Base-by-base conservation (phyloP, 768 basidiomycete species). In the Hericium coralloides region DNA sequence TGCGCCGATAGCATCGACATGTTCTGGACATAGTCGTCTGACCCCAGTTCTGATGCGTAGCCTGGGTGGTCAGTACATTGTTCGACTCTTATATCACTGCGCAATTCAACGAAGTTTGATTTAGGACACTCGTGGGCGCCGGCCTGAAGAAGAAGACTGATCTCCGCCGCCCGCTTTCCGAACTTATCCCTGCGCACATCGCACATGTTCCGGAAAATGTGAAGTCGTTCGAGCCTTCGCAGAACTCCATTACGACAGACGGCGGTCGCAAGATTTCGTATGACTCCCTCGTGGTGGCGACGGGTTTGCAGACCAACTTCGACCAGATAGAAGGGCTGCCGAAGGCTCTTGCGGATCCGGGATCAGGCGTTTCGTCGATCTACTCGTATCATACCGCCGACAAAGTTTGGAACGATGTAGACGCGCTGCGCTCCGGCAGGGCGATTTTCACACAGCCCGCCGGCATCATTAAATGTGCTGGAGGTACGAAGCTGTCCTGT, bases 401-500 rank as follows among this genome's bases (percentile, higher is more conserved):
- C 72, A 94, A 92, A 71, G 82, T 83, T 15, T 95, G 91, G 92
- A 71, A 76, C 43, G 85, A 93, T 63, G 85, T 98, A 48, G 82
- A 92, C 58, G 76, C 77, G 12, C 78, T 93, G 56, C 80, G 86
- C 38, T 73, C 77, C 2, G 94, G 95, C 12, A 82, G 85, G 54
- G 94, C 94, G 4, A 79, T 98, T 63, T 99, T 98, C 74, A 98
- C 95, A 0, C 95, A 98, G 65, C 95, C 95, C 38, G 82, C 87
- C 14, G 93, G 95, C 15, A 73, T 92, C 23, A 81, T 99, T 67
- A 99, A 99, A 71, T 98, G 95, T 68, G 89, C 94, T 64, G 87
- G 92, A 74, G 89, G 90, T 89, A 62, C 68, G 57, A 49, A 36
- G 4, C 26, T 57, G n/a, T 36, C 31, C 31, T 31, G 31, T 31